Conservation (phyloP, 768 basidiomycete genomes). For the Boletus huronensis region DNA sequence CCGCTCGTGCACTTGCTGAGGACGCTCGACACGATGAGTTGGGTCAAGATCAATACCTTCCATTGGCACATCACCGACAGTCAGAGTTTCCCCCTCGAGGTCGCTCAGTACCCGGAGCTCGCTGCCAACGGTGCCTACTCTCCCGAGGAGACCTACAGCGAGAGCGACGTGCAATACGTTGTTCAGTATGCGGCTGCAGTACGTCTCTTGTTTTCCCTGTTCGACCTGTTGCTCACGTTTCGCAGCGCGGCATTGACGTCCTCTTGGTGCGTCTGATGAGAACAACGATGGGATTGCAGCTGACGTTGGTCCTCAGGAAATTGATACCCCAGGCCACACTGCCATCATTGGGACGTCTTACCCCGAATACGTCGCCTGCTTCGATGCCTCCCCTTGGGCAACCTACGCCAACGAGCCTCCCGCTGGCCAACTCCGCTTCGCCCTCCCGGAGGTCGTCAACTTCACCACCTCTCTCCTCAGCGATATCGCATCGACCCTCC, state of each 20-base stretch:
- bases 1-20: slow-evolving; percentile 38
- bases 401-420: slow-evolving; percentile 73
- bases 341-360: slow-evolving; percentile 57
- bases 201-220: slow-evolving; percentile 25
- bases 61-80: slow-evolving; percentile 87
- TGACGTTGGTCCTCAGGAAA: slow-evolving; percentile 46
- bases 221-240: background rate
- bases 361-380: slow-evolving; percentile 75
- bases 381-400: slow-evolving; percentile 51
- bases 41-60: slow-evolving; percentile 62
- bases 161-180: slow-evolving; percentile 54
- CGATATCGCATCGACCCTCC: slow-evolving; percentile 48
- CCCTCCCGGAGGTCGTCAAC: slow-evolving; percentile 52
- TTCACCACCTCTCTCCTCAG: slow-evolving; percentile 57
- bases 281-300: background rate
- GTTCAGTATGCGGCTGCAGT: slow-evolving; percentile 69
- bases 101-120: slow-evolving; percentile 59
- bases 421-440: slow-evolving; percentile 77
- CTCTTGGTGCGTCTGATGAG: slow-evolving; percentile 38
- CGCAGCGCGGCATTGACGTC: slow-evolving; percentile 71
- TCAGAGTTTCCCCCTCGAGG: slow-evolving; percentile 73
- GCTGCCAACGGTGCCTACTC: slow-evolving; percentile 68
- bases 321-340: slow-evolving; percentile 85
- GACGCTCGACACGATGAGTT: slow-evolving; percentile 51
- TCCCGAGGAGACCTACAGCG: slow-evolving; percentile 46